Evolutionary conservation across 2,329 filamentous ascomycete genomes (phyloP), one percentile per base, ranked within the genome.

Genomic region (Zymoseptoria brevis): DNA sequence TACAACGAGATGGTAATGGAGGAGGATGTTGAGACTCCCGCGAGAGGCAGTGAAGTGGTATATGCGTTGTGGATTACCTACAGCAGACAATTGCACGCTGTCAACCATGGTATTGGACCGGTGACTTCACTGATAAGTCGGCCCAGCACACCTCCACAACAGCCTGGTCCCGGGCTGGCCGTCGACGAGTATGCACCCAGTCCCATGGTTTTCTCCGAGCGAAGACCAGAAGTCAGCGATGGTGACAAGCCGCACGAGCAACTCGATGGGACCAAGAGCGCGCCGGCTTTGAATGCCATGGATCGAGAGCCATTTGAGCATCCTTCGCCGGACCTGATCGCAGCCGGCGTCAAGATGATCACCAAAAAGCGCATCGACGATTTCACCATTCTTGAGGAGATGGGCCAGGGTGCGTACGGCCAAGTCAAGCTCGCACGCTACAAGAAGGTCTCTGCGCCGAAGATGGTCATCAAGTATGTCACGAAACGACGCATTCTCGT

Each of bases 31-130:
- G 81, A 82, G 19, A 41, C 56, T 26, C 69, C 80, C 82, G n/a
- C 74, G 30, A 71, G 76, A 3, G 79, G 81, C 62, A 83, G 86
- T 16, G 91, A 96, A 72, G 83, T 96, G 62, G 91, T 97, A 0
- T 97, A 92, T 76, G 94, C 94, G 9, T 77, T 99, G 29, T 99
- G 94, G 94, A 88, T 99, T 65, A 97, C 93, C 1, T 99, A 97
- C 72, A 97, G 93, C 19, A 83, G 92, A 62, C 90, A 96, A 69
- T 80, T 97, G 11, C 94, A 99, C 72, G 88, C 89, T 16, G 82
- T 85, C 45, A 85, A 85, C 61, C 79, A 82, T 56, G 78, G 80
- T 56, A 73, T 86, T 53, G 81, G 83, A n/a, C 78, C 82, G 19
- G 78, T 86, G n/a, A 86, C 86, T 22, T 83, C 86, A 4, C 71